phyloP scores from a whole-genome alignment of 192 early-diverging fungal genomes.

The Linnemannia schmuckeri region DNA sequence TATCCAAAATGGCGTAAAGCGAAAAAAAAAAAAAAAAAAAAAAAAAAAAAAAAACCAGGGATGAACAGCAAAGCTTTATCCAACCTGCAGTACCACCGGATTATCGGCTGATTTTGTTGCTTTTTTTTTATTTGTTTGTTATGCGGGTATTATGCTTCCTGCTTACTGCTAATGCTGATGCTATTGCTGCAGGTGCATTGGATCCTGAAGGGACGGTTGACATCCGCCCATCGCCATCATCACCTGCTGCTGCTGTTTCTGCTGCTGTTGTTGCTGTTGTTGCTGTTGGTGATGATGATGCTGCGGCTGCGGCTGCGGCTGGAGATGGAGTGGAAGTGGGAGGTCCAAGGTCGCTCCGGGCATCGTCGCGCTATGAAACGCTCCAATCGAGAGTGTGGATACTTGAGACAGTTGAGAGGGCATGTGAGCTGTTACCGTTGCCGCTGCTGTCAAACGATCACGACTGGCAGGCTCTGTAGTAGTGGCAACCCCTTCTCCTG shows the following conservation, averaged over 20 bases:
- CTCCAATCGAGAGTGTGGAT: background rate
- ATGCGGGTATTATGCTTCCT: background rate
- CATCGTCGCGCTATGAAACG: background rate
- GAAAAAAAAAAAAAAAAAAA: background rate
- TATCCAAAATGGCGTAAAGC: background rate
- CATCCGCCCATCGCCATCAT: background rate
- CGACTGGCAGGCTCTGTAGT: background rate
- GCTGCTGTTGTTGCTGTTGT: background rate
- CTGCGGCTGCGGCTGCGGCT: background rate
- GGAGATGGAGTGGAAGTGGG: background rate
- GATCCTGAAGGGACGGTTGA: background rate
- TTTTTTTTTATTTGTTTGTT: slow-evolving; percentile 2
- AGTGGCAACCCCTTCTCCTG: background rate
- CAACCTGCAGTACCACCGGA: background rate
- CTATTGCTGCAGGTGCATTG: background rate
- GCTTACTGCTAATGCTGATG: background rate
- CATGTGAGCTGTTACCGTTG: background rate
- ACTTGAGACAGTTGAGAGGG: background rate
- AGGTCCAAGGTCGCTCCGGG: background rate
- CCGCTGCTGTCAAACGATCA: background rate
- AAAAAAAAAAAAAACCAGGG: background rate
- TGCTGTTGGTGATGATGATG: background rate
- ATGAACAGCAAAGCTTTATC: background rate
- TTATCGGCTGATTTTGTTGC: background rate
- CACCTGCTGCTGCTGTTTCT: slow-evolving; percentile 4